Base-by-base conservation (phyloP, 1,284 basidiomycete species). In the Leccinum pachyderme region DNA sequence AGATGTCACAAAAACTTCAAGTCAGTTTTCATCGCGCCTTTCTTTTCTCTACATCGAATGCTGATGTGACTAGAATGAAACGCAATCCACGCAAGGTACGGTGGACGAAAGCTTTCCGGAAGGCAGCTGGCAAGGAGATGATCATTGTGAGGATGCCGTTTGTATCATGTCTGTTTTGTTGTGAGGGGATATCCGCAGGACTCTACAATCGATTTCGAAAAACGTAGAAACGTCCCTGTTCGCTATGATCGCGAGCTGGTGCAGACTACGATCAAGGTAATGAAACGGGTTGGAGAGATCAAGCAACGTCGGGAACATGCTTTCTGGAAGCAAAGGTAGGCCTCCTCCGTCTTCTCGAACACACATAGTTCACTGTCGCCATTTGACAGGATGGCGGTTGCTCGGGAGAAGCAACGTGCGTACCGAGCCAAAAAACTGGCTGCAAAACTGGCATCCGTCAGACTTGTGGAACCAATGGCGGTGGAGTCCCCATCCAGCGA, bases 71-170 rank as follows among this genome's bases (percentile, higher is more conserved):
- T 56, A 96, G 94, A 77, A 98, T 99, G 96, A 99, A 99, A 81
- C 90, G 97, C 50, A 99, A 99, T 77, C 97, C 97, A 48, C 87
- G 97, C 61, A 99, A 99, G 77, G 95, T 99, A 50, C 84, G 93
- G 67, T 99, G 97, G 97, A 99, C 97, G 53, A 99, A 99, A 76
- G 97, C 97, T 15, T 99, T 99, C 84, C 85, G 97, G 65, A 98
- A 96, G 73, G 94, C 97, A 25, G 93, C 95, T 56, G 97, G 97
- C 61, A 99, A 99, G 79, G 97, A 99, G 78, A 99, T 99, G 97
- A 96, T 93, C 12, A 91, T 99, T 68, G 94, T 95, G 68, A 73
- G 91, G 75, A 11, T 25, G 25, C 49, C 22, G 47, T 43, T 18
- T 44, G 46, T 43, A 7, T 1, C 22, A n/a, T 54, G 2, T 13